phyloP scores from a whole-genome alignment of 108 stramenopile species.

The Cyclotella cryptica region DNA sequence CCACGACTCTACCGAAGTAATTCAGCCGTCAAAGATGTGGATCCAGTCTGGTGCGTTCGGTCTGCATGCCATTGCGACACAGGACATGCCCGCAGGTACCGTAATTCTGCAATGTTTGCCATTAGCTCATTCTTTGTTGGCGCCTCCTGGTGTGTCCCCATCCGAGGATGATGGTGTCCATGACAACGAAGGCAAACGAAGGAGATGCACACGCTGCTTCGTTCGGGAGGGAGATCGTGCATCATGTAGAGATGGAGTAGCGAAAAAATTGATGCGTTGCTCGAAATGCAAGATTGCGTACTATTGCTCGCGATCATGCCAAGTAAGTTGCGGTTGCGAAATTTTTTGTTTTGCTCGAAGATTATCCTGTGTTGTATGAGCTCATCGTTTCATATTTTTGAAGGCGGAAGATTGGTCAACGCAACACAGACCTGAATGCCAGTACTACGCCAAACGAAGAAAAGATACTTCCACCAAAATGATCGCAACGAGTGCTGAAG shows the following conservation, averaged over 20 bases:
- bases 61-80: constrained; percentile 23
- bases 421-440: constrained; percentile 43
- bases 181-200: constrained; percentile 1
- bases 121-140: constrained; percentile 30
- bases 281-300: constrained; percentile 30
- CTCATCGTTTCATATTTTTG: not conserved
- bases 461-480: constrained; percentile 5
- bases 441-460: constrained; percentile 37
- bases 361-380: not conserved
- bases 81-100: constrained; percentile 30
- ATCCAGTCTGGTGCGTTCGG: constrained; percentile 28
- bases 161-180: constrained; percentile 11
- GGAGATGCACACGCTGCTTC: constrained; percentile 40
- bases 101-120: constrained; percentile 46
- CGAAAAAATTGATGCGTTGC: constrained; percentile 27
- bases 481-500: constrained; percentile 20
- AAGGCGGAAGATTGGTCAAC: constrained; percentile 39
- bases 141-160: constrained; percentile 5
- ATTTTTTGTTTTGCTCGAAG: not conserved
- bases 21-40: constrained; percentile 8
- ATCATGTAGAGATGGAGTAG: not conserved
- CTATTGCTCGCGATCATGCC: constrained; percentile 46
- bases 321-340: constrained; percentile 17
- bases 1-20: no score
- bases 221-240: constrained; percentile 12